Evolutionary conservation across 2,329 filamentous ascomycete species (phyloP).

Genomic region (Rasamsonia emersonii): DNA sequence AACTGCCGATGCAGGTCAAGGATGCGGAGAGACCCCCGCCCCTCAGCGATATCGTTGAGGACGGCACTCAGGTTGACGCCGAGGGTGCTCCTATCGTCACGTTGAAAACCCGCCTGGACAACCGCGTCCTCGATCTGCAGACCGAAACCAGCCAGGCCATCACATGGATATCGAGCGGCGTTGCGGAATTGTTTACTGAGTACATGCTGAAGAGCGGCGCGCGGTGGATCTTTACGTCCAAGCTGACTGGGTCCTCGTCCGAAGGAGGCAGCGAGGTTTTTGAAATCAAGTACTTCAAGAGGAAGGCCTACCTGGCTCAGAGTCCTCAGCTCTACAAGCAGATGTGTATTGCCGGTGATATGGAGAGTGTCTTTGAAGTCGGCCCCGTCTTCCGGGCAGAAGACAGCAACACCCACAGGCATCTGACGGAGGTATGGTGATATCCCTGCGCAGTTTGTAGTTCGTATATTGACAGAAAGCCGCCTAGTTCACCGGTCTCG

Average conservation of each 20-base stretch:
- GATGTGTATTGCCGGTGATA: conserved; percentile 57
- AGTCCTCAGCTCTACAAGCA: conserved; percentile 61
- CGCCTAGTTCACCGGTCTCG: conserved; percentile 40
- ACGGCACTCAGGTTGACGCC: conserved; percentile 41
- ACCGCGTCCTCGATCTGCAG: conserved; percentile 86
- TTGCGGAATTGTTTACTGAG: conserved; percentile 63
- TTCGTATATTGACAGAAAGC: conserved; percentile 12
- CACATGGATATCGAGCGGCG: conserved; percentile 60
- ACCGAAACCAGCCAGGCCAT: conserved; percentile 86
- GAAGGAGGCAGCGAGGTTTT: conserved; percentile 94
- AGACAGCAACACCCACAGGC: conserved; percentile 59
- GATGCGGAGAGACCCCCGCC: conserved; percentile 42
- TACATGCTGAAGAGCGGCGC: conserved; percentile 71
- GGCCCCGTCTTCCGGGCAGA: conserved; percentile 60
- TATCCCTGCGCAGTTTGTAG: background rate
- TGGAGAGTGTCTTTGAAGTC: conserved; percentile 56
- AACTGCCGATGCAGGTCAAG: conserved; percentile 53
- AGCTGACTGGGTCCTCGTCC: conserved; percentile 78
- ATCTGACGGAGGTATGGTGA: conserved; percentile 50
- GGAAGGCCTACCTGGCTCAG: conserved; percentile 62
- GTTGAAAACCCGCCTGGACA: conserved; percentile 78
- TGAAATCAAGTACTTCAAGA: conserved; percentile 78
- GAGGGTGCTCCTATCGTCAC: conserved; percentile 60
- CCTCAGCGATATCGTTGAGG: conserved; percentile 32
- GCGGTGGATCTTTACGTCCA: conserved; percentile 79